Base-by-base conservation (phyloP, 331 rosid species). In the Erythrophleum ivorense region DNA sequence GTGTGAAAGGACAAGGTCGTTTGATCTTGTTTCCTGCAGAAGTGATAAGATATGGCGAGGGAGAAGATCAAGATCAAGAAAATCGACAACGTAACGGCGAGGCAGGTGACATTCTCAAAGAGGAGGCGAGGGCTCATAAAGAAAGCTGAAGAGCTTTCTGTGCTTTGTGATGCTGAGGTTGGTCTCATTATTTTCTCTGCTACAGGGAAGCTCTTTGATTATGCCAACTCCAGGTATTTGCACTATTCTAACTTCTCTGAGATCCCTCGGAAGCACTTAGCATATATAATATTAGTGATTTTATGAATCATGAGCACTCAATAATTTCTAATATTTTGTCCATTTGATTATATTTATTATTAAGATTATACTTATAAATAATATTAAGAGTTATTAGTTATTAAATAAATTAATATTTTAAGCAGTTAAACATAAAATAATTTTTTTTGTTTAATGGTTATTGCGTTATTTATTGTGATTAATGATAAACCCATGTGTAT, bases 31-130 rank as follows among this genome's bases (percentile, higher is more conserved):
- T 49, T 63, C 31, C 19, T 31, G 68, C 19, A 29, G 68, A 14
- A 34, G 18, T 16, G 12, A 60, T 29, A 55, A 75, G 78, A 89
- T 1, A 63, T 89, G 91, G 88, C 75, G 45, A 77, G 90, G 59
- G 69, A 82, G 85, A 93, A 87, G 88, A 91, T 91, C 1, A 87
- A 83, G 85, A 91, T 93, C 11, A 90, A 77, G 91, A 91, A 86
- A 79, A 93, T 91, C 16, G 92, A 90, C 50, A 88, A 91, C 88
- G 7, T 85, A 73, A 84, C 94, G 11, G 94, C 97, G 57, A 93
- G 97, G 86, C 97, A 93, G 33, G 97, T 90, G 53, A 93, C 97
- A 0, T 93, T 93, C 41, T 93, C 97, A 0, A 93, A 93, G 91
- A 90, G 97, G 58, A 82, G 97, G 65, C 45, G 90, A 77, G 97